Conservation (phyloP, 257 asterid species). For the Solanum sejunctum region DNA sequence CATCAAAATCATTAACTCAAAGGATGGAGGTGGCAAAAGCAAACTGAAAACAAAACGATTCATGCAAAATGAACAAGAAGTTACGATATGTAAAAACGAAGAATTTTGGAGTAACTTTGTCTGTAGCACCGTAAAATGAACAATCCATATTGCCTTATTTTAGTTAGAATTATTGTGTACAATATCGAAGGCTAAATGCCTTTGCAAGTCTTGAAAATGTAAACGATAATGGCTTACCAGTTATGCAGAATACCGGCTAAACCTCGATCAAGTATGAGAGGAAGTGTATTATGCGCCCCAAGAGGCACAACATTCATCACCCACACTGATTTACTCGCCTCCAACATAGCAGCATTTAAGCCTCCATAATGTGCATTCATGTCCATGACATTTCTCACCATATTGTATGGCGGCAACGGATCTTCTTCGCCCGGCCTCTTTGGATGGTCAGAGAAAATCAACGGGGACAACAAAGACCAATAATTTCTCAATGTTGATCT, state of each 20-base stretch:
- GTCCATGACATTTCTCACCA: conserved; percentile 93
- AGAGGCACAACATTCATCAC: conserved; percentile 92
- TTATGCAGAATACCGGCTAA: conserved; percentile 72
- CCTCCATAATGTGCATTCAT: conserved; percentile 91
- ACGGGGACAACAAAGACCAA: conserved; percentile 96
- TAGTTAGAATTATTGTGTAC: neutral
- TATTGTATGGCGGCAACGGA: conserved; percentile 81
- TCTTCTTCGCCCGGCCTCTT: conserved; percentile 94
- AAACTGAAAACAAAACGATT: neutral
- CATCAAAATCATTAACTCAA: neutral
- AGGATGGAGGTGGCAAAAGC: neutral
- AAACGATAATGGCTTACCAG: conserved; percentile 30
- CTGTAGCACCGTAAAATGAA: neutral
- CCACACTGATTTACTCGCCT: conserved; percentile 72
- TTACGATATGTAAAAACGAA: neutral
- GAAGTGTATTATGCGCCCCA: conserved; percentile 57
- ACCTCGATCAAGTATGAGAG: conserved; percentile 64
- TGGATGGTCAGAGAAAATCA: conserved; percentile 94
- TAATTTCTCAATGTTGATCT: conserved; percentile 61
- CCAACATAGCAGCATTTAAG: conserved; percentile 50
- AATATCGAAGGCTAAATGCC: neutral
- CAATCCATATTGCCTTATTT: neutral
- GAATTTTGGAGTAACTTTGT: neutral
- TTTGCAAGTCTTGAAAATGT: neutral
- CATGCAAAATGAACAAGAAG: neutral